phyloP scores from a whole-genome alignment of 2,329 filamentous ascomycete genomes.

The Echinosphaeria canescens region DNA sequence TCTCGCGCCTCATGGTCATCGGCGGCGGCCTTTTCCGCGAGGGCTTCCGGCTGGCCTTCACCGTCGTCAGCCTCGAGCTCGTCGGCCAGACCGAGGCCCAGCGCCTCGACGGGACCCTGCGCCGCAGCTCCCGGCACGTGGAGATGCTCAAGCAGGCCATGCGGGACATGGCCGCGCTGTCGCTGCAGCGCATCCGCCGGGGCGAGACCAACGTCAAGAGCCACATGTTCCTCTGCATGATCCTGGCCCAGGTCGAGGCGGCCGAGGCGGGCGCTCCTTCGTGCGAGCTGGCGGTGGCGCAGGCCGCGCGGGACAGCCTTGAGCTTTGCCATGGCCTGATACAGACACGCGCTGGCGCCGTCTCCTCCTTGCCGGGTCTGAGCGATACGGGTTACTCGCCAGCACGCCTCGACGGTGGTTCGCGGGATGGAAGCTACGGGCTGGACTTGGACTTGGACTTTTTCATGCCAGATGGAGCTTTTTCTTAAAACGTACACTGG shows the following conservation, averaged over 20 bases:
- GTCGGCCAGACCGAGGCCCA: slow-evolving; percentile 11
- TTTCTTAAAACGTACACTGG: no score
- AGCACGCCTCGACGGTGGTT: slow-evolving; percentile 4
- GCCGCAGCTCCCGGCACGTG: slow-evolving; percentile 7
- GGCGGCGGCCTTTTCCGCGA: slow-evolving; percentile 19
- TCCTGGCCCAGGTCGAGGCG: slow-evolving; percentile 16
- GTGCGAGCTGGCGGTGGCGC: slow-evolving; percentile 9
- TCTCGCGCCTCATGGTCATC: slow-evolving; percentile 12
- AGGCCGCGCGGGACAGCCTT: slow-evolving; percentile 12
- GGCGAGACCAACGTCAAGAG: slow-evolving; percentile 22
- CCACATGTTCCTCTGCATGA: slow-evolving; percentile 16
- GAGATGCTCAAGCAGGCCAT: slow-evolving; percentile 12
- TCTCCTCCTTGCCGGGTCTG: slow-evolving; percentile 2
- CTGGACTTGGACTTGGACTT: slow-evolving; percentile 9
- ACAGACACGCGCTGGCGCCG: slow-evolving; percentile 4
- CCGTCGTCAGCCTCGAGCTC: slow-evolving; percentile 14
- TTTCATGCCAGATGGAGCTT: slow-evolving; percentile 7
- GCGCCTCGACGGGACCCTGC: slow-evolving; percentile 9
- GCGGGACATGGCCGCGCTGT: slow-evolving; percentile 8
- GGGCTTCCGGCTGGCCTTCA: slow-evolving; percentile 12
- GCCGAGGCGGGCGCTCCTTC: slow-evolving; percentile 7
- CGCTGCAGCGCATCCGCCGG: slow-evolving; percentile 11
- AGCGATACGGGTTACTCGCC: slow-evolving; percentile 6
- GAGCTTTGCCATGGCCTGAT: slow-evolving; percentile 11
- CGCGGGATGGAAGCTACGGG: slow-evolving; percentile 5